Percentiles rank a stretch among this genome's conserved stretches.
phyloP scores from a whole-genome alignment of 208 protist species.

The Acanthamoeba triangularis region DNA sequence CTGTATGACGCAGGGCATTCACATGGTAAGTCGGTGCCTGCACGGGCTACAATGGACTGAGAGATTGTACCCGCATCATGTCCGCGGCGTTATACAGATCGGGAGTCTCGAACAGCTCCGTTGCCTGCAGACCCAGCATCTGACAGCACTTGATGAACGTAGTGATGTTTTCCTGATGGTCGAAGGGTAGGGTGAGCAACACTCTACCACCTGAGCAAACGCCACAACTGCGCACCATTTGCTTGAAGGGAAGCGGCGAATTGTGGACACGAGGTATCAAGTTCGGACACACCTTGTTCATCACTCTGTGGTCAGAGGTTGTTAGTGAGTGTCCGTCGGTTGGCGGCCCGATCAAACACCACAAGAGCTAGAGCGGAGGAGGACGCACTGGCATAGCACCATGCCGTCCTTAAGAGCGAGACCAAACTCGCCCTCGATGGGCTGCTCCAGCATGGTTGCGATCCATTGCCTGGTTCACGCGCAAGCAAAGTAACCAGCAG shows the following conservation, averaged over 20 bases:
- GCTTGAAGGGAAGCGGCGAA: conserved; percentile 19
- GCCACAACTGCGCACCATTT: conserved; percentile 25
- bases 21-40: not conserved
- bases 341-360: not conserved
- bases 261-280: not conserved
- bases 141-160: not conserved
- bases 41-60: not conserved
- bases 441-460: not conserved
- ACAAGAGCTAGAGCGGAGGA: not conserved
- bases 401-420: conserved; percentile 23
- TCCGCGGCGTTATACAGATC: not conserved
- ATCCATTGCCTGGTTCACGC: not conserved
- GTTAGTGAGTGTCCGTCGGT: too few relatives aligned
- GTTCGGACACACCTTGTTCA: conserved; percentile 42
- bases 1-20: not conserved
- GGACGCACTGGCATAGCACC: conserved; percentile 37
- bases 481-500: too few relatives aligned
- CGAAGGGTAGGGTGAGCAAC: not conserved
- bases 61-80: not conserved
- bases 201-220: too few relatives aligned
- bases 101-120: not conserved
- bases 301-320: not conserved
- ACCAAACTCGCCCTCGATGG: not conserved
- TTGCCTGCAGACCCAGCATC: not conserved
- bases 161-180: not conserved